Conservation (phyloP, 2,329 filamentous ascomycete genomes). For the Epichloe sylvatica region DNA sequence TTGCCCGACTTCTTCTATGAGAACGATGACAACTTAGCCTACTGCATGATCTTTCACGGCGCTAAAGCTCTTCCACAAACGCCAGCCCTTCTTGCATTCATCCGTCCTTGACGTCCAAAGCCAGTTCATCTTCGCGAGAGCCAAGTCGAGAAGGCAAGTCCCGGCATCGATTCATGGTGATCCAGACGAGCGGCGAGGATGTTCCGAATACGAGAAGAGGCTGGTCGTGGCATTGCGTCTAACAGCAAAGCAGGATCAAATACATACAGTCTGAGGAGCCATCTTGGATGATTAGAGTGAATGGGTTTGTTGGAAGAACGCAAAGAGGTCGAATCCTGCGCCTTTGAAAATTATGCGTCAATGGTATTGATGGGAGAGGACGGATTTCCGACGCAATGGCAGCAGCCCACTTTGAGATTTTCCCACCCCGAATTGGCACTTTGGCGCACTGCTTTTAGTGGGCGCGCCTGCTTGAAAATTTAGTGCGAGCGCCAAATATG, state of each 20-base stretch:
- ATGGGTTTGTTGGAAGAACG: constrained; percentile 26
- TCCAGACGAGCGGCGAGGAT: neutral
- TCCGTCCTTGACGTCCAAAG: neutral
- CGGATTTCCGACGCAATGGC: neutral
- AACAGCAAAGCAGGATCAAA: constrained; percentile 85
- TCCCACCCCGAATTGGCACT: neutral
- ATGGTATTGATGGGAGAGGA: constrained; percentile 5
- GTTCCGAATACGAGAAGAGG: neutral
- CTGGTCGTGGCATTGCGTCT: constrained; percentile 20
- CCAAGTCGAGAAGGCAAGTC: neutral
- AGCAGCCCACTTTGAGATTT: neutral
- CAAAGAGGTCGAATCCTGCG: constrained; percentile 75
- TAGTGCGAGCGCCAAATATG: constrained; percentile 15
- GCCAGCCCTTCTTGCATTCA: neutral
- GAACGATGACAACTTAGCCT: constrained; percentile 65
- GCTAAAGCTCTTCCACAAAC: neutral
- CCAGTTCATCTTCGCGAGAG: neutral
- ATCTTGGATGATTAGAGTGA: constrained; percentile 42
- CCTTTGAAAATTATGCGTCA: constrained; percentile 19
- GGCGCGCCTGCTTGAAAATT: constrained; percentile 8
- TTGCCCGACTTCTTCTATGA: constrained; percentile 51
- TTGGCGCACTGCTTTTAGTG: neutral
- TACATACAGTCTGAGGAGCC: constrained; percentile 83
- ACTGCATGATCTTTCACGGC: constrained; percentile 50
- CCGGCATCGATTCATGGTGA: neutral